Percentiles rank a stretch among this genome's conserved stretches.
phyloP scores from a whole-genome alignment of 192 early-diverging fungal genomes.

The Coemansia erecta region DNA sequence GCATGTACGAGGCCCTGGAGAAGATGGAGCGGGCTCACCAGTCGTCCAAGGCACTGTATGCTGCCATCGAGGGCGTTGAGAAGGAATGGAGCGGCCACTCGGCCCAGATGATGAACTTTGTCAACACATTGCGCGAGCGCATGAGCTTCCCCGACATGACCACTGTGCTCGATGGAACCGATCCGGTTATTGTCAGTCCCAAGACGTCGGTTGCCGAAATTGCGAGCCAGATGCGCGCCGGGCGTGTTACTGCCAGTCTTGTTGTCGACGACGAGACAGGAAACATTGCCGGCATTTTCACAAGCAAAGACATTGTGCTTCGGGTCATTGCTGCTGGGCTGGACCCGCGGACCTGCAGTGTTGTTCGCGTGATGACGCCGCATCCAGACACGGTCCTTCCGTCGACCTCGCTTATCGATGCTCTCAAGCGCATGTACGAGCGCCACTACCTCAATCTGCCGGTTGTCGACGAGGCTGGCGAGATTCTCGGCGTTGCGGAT shows the following conservation, averaged over 20 bases:
- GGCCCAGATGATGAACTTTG: constrained; percentile 67
- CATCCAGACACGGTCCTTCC: constrained; percentile 77
- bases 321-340: constrained; percentile 85
- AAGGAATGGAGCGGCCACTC: constrained; percentile 74
- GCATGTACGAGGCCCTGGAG: constrained; percentile 80
- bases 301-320: constrained; percentile 85
- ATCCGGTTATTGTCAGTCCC: constrained; percentile 62
- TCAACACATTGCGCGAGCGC: constrained; percentile 71
- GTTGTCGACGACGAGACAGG: constrained; percentile 65
- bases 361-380: constrained; percentile 96
- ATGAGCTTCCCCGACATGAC: constrained; percentile 91
- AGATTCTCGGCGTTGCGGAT: constrained; percentile 76
- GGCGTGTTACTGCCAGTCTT: constrained; percentile 71
- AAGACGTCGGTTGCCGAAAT: constrained; percentile 69
- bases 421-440: constrained; percentile 84
- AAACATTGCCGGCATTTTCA: constrained; percentile 86
- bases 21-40: constrained; percentile 84
- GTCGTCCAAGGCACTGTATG: constrained; percentile 76
- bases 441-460: constrained; percentile 83
- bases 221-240: constrained; percentile 70
- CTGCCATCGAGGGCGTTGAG: constrained; percentile 78
- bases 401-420: constrained; percentile 74
- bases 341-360: constrained; percentile 84
- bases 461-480: constrained; percentile 66
- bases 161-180: constrained; percentile 70